Evolutionary conservation across 805 yeast species (phyloP).

Genomic region (Candida anglica): DNA sequence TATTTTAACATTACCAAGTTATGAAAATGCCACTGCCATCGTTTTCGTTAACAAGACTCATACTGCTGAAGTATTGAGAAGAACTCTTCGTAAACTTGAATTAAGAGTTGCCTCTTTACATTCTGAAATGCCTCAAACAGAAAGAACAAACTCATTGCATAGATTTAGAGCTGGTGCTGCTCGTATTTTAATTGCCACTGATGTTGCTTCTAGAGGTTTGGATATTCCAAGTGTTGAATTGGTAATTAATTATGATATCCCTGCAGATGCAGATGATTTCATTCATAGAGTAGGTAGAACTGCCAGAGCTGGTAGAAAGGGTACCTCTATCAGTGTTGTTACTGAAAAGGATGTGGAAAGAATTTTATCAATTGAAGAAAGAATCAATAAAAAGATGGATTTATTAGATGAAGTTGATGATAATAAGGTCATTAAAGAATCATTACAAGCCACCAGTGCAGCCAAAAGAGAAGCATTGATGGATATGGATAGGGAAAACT

Average conservation of each 20-base stretch:
- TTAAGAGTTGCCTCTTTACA: conserved; percentile 86
- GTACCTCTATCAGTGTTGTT: conserved; percentile 78
- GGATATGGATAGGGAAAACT: conserved; percentile 90
- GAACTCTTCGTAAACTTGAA: conserved; percentile 70
- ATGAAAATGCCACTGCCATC: conserved; percentile 65
- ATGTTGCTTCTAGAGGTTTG: conserved; percentile 95
- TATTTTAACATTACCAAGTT: conserved; percentile 58
- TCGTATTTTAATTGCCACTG: conserved; percentile 88
- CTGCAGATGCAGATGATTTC: conserved; percentile 94
- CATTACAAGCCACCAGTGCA: conserved; percentile 63
- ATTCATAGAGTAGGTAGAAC: conserved; percentile 98
- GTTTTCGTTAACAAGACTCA: conserved; percentile 88
- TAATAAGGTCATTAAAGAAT: conserved; percentile 67
- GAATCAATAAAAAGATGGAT: conserved; percentile 78
- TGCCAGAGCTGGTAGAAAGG: conserved; percentile 93
- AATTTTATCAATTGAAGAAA: conserved; percentile 78
- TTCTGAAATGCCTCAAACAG: conserved; percentile 91
- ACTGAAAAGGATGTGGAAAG: conserved; percentile 83
- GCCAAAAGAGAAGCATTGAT: conserved; percentile 89
- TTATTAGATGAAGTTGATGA: conserved; percentile 70
- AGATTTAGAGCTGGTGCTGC: conserved; percentile 95
- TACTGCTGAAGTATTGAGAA: conserved; percentile 83
- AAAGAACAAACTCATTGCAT: conserved; percentile 86
- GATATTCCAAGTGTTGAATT: conserved; percentile 92
- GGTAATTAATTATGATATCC: conserved; percentile 88